Percentiles rank a stretch among this genome's conserved stretches.
These are phyloP conservation scores for Vinca minor DNA, from an alignment of 257 asterid genomes.

Conservation along the genomic window DNA sequence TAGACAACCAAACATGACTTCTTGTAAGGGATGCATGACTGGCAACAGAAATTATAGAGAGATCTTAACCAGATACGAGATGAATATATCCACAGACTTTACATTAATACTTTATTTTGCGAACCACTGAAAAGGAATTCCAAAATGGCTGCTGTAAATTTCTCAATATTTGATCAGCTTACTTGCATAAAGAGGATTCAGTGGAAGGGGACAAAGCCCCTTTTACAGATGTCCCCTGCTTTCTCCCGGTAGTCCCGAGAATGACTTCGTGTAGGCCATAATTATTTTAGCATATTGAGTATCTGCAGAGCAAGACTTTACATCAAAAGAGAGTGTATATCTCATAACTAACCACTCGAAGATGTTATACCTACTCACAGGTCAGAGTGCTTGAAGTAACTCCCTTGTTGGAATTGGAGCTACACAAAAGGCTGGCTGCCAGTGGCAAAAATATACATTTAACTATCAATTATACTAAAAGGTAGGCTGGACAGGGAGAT, in stretches of 20 bases:
- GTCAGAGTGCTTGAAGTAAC: constrained; percentile 80
- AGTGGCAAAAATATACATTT: constrained; percentile 12
- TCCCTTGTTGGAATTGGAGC: constrained; percentile 72
- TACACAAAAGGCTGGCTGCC: constrained; percentile 52
- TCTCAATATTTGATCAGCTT: constrained; percentile 17
- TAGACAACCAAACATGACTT: neutral
- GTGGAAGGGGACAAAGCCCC: constrained; percentile 78
- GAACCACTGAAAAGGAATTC: constrained; percentile 1
- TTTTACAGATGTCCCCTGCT: constrained; percentile 93
- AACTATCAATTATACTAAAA: constrained; percentile 5
- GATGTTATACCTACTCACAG: constrained; percentile 56
- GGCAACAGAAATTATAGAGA: neutral
- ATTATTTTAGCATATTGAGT: constrained; percentile 83
- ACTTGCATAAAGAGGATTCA: constrained; percentile 87
- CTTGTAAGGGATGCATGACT: neutral
- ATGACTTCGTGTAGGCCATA: constrained; percentile 81
- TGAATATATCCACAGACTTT: constrained; percentile 4
- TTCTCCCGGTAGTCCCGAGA: constrained; percentile 94
- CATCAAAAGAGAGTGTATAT: neutral
- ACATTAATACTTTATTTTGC: neutral
- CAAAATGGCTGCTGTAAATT: neutral
- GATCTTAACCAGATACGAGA: neutral
- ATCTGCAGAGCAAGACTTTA: constrained; percentile 29
- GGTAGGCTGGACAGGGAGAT: constrained; percentile 10
- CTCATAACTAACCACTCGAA: neutral